A percentile compares a stretch with the other conserved stretches of the same genome.
These are phyloP conservation scores for Schizonepeta tenuifolia DNA, from an alignment of 257 asterid genomes.

Conservation along the genomic window DNA sequence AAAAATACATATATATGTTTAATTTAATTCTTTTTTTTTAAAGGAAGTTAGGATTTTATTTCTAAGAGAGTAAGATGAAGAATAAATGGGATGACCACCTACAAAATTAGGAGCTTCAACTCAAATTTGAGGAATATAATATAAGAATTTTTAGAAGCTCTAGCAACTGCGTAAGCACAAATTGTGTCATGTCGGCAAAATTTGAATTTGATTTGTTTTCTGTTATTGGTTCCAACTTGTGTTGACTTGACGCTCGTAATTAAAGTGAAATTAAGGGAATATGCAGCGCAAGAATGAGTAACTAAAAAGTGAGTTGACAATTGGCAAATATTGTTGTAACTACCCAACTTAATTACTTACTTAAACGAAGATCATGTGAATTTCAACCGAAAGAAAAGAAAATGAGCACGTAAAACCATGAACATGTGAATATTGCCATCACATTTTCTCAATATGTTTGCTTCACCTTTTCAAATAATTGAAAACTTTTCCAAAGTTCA, in stretches of 20 bases:
- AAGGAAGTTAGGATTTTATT: too few relatives aligned
- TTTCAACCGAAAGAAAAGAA: neutral
- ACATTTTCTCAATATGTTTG: neutral
- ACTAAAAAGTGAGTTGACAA: neutral
- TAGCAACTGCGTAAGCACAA: too few relatives aligned
- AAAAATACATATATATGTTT: too few relatives aligned
- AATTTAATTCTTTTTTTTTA: too few relatives aligned
- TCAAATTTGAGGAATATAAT: too few relatives aligned
- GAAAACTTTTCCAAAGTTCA: too few relatives aligned
- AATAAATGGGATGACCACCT: too few relatives aligned
- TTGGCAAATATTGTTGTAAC: conserved; percentile 20
- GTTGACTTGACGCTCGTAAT: neutral
- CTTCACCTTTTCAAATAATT: conserved; percentile 14
- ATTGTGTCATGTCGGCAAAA: neutral
- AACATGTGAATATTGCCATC: conserved; percentile 10
- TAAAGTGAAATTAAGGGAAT: neutral
- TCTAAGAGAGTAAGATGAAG: too few relatives aligned
- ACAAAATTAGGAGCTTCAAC: too few relatives aligned
- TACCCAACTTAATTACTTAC: neutral
- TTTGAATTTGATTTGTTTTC: neutral
- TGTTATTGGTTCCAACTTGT: neutral
- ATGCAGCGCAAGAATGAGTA: neutral
- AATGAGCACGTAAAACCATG: neutral
- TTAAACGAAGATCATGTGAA: conserved; percentile 8
- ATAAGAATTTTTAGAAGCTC: too few relatives aligned